These are phyloP conservation scores for Suillus luteus DNA, from an alignment of 768 basidiomycete species.

Conservation along the genomic window DNA sequence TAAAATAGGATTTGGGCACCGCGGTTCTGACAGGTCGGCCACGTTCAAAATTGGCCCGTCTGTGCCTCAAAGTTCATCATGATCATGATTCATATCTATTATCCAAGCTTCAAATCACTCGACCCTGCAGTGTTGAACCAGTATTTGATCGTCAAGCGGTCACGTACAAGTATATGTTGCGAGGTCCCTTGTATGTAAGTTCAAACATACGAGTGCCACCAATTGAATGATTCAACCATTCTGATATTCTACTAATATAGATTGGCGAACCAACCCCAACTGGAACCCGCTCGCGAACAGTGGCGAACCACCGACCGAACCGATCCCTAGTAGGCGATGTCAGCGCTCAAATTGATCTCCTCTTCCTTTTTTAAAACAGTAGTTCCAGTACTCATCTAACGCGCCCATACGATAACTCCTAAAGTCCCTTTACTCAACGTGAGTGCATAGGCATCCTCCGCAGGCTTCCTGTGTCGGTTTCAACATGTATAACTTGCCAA, in stretches of 20 bases:
- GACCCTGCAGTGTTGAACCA: not conserved
- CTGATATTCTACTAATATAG: not conserved
- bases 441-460: not conserved
- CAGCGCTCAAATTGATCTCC: not conserved
- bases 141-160: no score
- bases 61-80: not conserved
- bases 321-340: not conserved
- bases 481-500: not conserved
- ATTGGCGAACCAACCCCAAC: not conserved
- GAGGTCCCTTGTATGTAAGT: not conserved
- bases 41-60: not conserved
- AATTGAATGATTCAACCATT: not conserved
- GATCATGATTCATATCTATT: not conserved
- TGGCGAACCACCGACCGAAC: not conserved
- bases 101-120: not conserved
- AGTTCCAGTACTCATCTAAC: not conserved
- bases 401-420: not conserved
- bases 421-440: not conserved
- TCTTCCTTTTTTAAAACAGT: no score
- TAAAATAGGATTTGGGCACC: not conserved
- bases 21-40: not conserved
- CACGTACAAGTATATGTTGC: not conserved
- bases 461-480: not conserved
- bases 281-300: constrained; percentile 2
- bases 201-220: not conserved